Evolutionary conservation across 2,329 filamentous ascomycete species (phyloP).

Genomic region (Botrytis aclada): DNA sequence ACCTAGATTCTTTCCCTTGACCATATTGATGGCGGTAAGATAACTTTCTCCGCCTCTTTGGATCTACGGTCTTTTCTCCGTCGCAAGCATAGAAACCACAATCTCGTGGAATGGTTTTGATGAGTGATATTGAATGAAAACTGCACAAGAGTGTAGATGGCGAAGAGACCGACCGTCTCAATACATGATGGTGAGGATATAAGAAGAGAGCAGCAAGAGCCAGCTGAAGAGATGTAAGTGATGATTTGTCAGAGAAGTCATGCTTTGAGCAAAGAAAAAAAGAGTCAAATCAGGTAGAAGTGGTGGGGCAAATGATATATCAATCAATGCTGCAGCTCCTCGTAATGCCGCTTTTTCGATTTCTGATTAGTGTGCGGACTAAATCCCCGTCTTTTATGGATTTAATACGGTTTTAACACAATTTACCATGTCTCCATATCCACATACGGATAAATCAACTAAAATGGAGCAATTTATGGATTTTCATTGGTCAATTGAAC

Average conservation of each 20-base stretch:
- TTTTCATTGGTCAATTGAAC: background rate
- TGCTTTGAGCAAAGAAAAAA: background rate
- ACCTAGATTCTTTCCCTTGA: slow-evolving; percentile 32
- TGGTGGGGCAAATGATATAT: background rate
- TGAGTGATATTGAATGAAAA: no score
- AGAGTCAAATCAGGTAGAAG: background rate
- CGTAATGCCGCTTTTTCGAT: background rate
- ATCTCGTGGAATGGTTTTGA: background rate
- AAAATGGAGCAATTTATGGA: background rate
- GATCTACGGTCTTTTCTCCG: background rate
- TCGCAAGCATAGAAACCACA: background rate
- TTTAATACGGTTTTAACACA: background rate
- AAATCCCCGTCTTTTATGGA: background rate
- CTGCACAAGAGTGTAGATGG: background rate
- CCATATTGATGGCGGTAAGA: slow-evolving; percentile 21
- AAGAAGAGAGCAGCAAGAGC: background rate
- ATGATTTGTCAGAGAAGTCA: background rate
- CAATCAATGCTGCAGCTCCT: background rate
- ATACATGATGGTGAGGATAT: background rate
- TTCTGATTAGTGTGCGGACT: background rate
- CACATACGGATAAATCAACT: background rate
- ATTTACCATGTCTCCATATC: background rate
- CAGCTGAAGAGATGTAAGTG: background rate
- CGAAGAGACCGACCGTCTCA: background rate
- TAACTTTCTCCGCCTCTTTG: background rate